Evolutionary conservation across 2,329 filamentous ascomycete species (phyloP), one percentile per base, ranked within the genome.

Genomic region (Hypoxylon sp.): DNA sequence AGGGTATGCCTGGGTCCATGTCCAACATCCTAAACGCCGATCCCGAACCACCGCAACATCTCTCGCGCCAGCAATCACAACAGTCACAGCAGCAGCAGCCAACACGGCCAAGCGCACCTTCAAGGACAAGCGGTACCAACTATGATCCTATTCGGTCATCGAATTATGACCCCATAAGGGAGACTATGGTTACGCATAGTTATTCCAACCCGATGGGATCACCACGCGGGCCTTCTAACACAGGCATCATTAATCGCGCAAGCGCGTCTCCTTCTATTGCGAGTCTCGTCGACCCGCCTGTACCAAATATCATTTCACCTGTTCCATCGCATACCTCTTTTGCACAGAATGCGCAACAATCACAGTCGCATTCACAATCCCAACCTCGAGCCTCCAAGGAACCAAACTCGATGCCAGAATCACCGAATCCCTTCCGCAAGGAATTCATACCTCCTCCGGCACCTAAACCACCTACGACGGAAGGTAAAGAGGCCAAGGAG

Each of bases 221-320:
- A 6, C 88, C 87, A n/a, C 83, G 85, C 51, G 80, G 79, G 2
- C 80, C 81, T 46, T 59, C 59, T 17, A 74, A 53, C 11, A 75
- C 80, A 55, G 65, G 62, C n/a, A 56, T 81, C 3, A 76, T 87
- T 60, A 91, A 92, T 80, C 89, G 92, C 61, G 92, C 93, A n/a
- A 95, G 92, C 77, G 92, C 92, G 42, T 98, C 95, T 3, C 95
- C 95, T 1, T 95, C 95, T 2, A 97, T 98, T 73, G 91, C 94
- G 5, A 97, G 93, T 80, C 86, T 98, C 64, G 93, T 98, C 56
- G 94, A 97, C 73, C 92, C 91, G 35, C 87, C 87, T 8, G 81
- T 84, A 50, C 83, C 80, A 51, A 73, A 71, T 62, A 78, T 80
- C 25, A 79, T 80, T 25, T 83, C 81, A 3, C 83, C 79, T 49